Conservation (phyloP, 2,329 filamentous ascomycete genomes). For the Aureobasidium musti region DNA sequence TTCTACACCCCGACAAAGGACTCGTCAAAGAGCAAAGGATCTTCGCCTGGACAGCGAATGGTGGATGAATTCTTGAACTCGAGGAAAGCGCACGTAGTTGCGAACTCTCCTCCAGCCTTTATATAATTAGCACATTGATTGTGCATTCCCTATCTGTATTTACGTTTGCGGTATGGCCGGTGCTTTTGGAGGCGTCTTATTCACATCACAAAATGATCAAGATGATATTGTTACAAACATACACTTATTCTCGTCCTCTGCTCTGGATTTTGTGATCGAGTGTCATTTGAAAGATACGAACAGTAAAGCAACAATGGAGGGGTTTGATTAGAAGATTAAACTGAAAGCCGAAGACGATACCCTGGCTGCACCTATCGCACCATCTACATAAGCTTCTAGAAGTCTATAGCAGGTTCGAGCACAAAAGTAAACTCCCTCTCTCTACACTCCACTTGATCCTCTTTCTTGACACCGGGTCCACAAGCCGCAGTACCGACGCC, state of each 20-base stretch:
- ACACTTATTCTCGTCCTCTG: background rate
- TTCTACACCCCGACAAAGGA: slow-evolving; percentile 29
- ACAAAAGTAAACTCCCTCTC: slow-evolving; percentile 27
- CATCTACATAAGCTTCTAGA: slow-evolving; percentile 2
- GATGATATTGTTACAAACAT: background rate
- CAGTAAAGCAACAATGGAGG: too few relatives aligned
- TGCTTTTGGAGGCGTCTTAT: background rate
- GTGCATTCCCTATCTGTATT: slow-evolving; percentile 10
- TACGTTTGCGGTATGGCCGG: background rate
- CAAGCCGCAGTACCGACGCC: slow-evolving; percentile 23
- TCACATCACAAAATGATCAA: slow-evolving; percentile 3
- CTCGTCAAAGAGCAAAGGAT: slow-evolving; percentile 27
- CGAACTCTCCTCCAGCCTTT: slow-evolving; percentile 18
- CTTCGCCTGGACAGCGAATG: slow-evolving; percentile 31
- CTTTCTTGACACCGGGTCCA: slow-evolving; percentile 20
- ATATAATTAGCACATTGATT: slow-evolving; percentile 27
- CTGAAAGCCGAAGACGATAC: too few relatives aligned
- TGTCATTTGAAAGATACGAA: background rate
- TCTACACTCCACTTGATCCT: slow-evolving; percentile 22
- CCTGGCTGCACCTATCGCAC: background rate
- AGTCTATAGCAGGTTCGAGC: slow-evolving; percentile 27
- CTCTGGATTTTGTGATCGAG: background rate
- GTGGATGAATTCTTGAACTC: slow-evolving; percentile 30
- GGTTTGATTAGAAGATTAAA: too few relatives aligned
- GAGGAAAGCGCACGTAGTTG: slow-evolving; percentile 2